These are phyloP conservation scores for Arthrobotrys musiformis DNA, from an alignment of 2,329 filamentous ascomycete genomes.

Conservation along the genomic window DNA sequence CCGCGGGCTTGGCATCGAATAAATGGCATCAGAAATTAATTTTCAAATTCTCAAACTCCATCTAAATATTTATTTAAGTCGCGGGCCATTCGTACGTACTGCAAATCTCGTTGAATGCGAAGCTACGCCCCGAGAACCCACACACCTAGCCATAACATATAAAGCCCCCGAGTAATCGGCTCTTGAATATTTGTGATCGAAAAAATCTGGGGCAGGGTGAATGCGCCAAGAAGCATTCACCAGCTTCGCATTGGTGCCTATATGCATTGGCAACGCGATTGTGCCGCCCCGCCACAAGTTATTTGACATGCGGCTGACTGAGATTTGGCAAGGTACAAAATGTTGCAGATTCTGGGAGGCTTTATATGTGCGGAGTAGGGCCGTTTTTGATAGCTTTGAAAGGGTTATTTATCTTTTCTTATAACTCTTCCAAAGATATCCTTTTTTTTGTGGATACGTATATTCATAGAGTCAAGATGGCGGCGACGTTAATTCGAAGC, in stretches of 20 bases:
- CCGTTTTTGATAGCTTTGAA: neutral
- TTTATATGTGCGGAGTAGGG: too few relatives aligned
- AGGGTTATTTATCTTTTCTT: too few relatives aligned
- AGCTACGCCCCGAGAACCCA: neutral
- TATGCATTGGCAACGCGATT: neutral
- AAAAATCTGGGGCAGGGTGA: neutral
- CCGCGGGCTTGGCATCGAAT: neutral
- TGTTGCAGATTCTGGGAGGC: neutral
- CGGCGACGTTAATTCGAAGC: neutral
- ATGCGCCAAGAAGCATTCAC: conserved; percentile 1
- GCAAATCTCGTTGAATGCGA: neutral
- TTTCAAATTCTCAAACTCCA: too few relatives aligned
- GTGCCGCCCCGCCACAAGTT: conserved; percentile 5
- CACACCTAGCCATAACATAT: too few relatives aligned
- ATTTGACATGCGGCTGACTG: conserved; percentile 17
- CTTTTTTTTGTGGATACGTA: neutral
- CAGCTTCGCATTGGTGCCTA: neutral
- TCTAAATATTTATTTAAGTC: neutral
- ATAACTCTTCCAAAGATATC: too few relatives aligned
- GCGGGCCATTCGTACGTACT: too few relatives aligned
- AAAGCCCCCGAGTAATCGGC: too few relatives aligned
- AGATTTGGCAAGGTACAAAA: neutral
- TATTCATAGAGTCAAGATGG: neutral
- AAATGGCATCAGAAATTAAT: neutral
- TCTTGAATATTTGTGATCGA: neutral